phyloP scores from a whole-genome alignment of 139 green algal genomes.

The Coelastrella sp. region DNA sequence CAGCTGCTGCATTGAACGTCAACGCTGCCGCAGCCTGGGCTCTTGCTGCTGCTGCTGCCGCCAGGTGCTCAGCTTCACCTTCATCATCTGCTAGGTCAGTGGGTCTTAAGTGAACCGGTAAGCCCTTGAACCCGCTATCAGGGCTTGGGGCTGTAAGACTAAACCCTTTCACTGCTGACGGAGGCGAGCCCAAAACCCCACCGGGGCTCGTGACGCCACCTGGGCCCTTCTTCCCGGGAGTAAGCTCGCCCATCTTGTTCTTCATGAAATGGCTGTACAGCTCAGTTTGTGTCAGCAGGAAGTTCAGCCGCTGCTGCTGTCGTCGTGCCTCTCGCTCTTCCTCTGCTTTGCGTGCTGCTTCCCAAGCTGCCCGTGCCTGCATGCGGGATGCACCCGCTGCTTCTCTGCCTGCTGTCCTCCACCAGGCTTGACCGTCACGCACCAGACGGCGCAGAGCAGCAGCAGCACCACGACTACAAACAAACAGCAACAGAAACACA shows the following conservation, averaged over 20 bases:
- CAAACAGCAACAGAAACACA: too few relatives aligned
- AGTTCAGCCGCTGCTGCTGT: conserved; percentile 79
- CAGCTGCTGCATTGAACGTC: conserved; percentile 33
- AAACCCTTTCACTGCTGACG: not conserved
- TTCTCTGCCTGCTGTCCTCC: conserved; percentile 63
- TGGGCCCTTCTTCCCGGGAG: conserved; percentile 7
- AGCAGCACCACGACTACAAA: conserved; percentile 22
- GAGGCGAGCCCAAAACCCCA: not conserved
- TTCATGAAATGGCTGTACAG: conserved; percentile 80
- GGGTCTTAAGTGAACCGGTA: not conserved
- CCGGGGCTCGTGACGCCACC: not conserved
- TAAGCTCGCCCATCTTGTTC: conserved; percentile 51
- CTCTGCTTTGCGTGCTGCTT: conserved; percentile 60
- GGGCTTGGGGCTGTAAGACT: not conserved
- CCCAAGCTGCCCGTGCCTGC: conserved; percentile 55
- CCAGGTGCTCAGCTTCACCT: conserved; percentile 27
- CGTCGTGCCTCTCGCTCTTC: conserved; percentile 65
- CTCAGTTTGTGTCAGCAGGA: conserved; percentile 78
- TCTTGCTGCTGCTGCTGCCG: conserved; percentile 13
- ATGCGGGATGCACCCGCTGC: conserved; percentile 36
- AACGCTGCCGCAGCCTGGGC: conserved; percentile 30
- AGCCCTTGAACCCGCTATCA: not conserved
- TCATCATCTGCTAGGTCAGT: conserved; percentile 43
- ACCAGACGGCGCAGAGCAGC: not conserved
- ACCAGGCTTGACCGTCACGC: conserved; percentile 66